These are phyloP conservation scores for Tephrocybe sp. DNA, from an alignment of 768 basidiomycete genomes.

Conservation along the genomic window DNA sequence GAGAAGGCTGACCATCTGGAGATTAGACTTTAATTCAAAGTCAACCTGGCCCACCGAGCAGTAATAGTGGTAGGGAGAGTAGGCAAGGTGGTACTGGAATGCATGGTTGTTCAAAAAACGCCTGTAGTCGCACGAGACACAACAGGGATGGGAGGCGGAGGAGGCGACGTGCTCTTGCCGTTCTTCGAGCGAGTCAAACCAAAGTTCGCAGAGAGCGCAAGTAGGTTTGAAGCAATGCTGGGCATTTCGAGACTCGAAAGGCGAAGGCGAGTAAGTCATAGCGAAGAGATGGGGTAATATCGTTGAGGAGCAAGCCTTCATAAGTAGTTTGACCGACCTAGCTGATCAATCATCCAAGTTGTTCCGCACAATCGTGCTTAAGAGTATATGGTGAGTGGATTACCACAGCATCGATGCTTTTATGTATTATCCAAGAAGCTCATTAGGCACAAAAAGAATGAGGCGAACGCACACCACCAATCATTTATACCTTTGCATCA, in stretches of 20 bases:
- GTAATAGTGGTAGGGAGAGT: constrained; percentile 21
- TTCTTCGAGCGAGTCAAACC: constrained; percentile 15
- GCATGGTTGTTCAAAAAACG: constrained; percentile 19
- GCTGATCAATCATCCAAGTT: neutral
- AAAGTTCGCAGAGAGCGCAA: constrained; percentile 21
- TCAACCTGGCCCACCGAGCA: constrained; percentile 19
- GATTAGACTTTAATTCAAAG: constrained; percentile 15
- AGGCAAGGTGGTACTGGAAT: constrained; percentile 18
- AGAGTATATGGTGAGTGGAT: too few species aligned
- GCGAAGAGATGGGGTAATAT: neutral
- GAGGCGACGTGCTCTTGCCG: constrained; percentile 17
- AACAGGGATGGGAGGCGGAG: constrained; percentile 17
- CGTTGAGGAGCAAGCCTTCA: neutral
- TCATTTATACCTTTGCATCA: neutral
- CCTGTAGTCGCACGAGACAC: constrained; percentile 15
- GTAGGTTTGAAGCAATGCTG: constrained; percentile 9
- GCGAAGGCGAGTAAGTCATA: neutral
- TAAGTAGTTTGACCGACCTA: neutral
- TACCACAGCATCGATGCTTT: too few species aligned
- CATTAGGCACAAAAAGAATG: neutral
- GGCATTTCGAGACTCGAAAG: neutral
- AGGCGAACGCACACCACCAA: neutral
- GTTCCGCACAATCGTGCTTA: too few species aligned
- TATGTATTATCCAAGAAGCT: neutral
- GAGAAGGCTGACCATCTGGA: constrained; percentile 15